Percentiles rank a stretch among this genome's conserved stretches.
phyloP scores from a whole-genome alignment of 192 early-diverging fungal genomes.

The Gigaspora rosea region DNA sequence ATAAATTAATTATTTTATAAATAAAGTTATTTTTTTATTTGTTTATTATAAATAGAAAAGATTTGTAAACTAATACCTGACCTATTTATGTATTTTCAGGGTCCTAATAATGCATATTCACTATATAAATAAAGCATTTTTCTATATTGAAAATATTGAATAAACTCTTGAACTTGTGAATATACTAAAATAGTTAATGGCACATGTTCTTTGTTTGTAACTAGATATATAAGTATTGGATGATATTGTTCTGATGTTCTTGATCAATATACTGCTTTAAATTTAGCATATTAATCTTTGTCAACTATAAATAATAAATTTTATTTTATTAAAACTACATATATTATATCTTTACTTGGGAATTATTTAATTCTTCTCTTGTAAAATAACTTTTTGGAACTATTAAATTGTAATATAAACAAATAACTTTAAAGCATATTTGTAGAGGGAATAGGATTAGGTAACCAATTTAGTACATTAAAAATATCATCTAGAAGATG shows the following conservation, averaged over 20 bases:
- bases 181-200: not conserved
- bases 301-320: not conserved
- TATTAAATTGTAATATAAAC: too few relatives aligned
- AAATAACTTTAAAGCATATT: not conserved
- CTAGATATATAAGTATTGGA: not conserved
- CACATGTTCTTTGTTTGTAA: not conserved
- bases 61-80: too few relatives aligned
- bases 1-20: too few relatives aligned
- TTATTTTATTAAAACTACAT: not conserved
- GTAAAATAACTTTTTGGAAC: too few relatives aligned
- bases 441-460: not conserved
- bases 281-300: not conserved
- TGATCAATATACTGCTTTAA: not conserved
- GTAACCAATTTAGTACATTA: not conserved
- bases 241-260: not conserved
- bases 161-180: not conserved
- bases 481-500: not conserved
- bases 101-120: not conserved
- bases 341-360: not conserved
- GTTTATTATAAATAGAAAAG: too few relatives aligned
- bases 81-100: too few relatives aligned
- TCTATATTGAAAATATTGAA: constrained; percentile 1
- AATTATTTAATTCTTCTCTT: too few relatives aligned
- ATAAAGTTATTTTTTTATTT: too few relatives aligned
- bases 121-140: not conserved